Percentiles rank a stretch among this genome's conserved stretches.
phyloP scores from a whole-genome alignment of 495 filamentous ascomycete species.

The Bathelium albidoporum region DNA sequence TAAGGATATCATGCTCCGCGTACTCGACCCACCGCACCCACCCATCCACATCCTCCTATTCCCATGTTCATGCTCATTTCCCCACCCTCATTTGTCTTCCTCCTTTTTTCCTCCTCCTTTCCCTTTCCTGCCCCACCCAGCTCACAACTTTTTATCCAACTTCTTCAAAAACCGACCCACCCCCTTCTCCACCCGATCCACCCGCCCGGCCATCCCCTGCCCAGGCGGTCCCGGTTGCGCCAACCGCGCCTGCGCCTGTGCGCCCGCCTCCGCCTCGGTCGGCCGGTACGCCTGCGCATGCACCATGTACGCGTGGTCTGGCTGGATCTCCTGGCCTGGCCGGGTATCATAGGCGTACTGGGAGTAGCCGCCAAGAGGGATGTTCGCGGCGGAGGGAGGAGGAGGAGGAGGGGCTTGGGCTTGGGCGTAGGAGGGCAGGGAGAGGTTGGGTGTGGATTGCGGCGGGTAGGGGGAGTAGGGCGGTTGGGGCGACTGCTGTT shows the following conservation, averaged over 20 bases:
- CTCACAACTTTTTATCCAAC: constrained; percentile 74
- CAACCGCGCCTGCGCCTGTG: constrained; percentile 34
- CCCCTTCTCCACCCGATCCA: constrained; percentile 62
- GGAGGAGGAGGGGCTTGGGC: constrained; percentile 8
- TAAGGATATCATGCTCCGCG: too few relatives aligned
- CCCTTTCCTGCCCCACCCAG: neutral
- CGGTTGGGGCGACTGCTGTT: constrained; percentile 10
- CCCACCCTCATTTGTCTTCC: neutral
- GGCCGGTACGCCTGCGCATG: constrained; percentile 73
- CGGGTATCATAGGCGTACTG: constrained; percentile 19
- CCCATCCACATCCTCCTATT: too few relatives aligned
- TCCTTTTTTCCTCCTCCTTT: neutral
- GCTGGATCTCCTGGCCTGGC: constrained; percentile 17
- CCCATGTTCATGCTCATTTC: too few relatives aligned
- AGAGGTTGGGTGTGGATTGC: constrained; percentile 13
- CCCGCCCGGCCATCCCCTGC: constrained; percentile 56
- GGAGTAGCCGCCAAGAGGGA: constrained; percentile 19
- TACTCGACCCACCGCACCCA: too few relatives aligned
- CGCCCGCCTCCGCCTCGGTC: constrained; percentile 49
- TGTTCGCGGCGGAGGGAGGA: constrained; percentile 15
- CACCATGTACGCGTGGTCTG: constrained; percentile 48
- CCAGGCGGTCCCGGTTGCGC: constrained; percentile 32
- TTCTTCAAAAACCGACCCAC: constrained; percentile 77
- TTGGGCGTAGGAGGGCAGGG: constrained; percentile 12
- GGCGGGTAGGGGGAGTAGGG: constrained; percentile 15